A percentile compares a stretch with the other conserved stretches of the same genome.
phyloP scores from a whole-genome alignment of 2,329 filamentous ascomycete species.

The Pseudopyrenochaeta lycopersici region DNA sequence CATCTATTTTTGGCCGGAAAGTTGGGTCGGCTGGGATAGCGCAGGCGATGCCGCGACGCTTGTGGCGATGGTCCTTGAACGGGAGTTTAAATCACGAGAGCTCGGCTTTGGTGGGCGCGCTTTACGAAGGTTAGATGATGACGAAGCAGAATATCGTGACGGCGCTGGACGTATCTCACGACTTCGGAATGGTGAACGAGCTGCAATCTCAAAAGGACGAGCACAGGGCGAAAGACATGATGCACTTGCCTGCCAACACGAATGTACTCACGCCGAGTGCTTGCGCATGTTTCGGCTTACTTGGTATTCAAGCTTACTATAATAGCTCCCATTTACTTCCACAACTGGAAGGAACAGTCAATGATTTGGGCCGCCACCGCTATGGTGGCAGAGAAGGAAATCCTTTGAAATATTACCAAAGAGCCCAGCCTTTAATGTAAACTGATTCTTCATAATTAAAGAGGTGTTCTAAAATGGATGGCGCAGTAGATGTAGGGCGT shows the following conservation, averaged over 20 bases:
- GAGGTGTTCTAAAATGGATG: no score
- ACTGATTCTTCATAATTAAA: no score
- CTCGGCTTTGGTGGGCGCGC: constrained; percentile 5
- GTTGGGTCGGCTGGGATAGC: constrained; percentile 4
- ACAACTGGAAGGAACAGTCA: neutral
- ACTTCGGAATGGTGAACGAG: constrained; percentile 9
- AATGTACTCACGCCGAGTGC: neutral
- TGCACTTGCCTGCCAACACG: neutral
- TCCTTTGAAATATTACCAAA: neutral
- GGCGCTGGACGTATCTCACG: constrained; percentile 8
- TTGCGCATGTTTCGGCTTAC: neutral
- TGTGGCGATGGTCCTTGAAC: constrained; percentile 16
- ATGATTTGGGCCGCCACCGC: neutral
- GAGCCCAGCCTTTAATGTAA: no score
- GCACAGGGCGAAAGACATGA: constrained; percentile 1
- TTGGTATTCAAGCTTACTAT: neutral
- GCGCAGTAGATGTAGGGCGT: no score
- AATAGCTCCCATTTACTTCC: neutral
- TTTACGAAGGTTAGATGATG: constrained; percentile 9
- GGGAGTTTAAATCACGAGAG: constrained; percentile 15
- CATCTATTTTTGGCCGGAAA: constrained; percentile 19
- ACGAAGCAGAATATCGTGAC: constrained; percentile 15
- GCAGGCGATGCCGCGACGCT: constrained; percentile 22
- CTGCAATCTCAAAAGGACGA: constrained; percentile 6
- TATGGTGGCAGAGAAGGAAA: neutral